A percentile compares a stretch with the other conserved stretches of the same genome.
Evolutionary conservation across 257 asterid genomes (phyloP).

Genomic region (Nicotiana otophora): DNA sequence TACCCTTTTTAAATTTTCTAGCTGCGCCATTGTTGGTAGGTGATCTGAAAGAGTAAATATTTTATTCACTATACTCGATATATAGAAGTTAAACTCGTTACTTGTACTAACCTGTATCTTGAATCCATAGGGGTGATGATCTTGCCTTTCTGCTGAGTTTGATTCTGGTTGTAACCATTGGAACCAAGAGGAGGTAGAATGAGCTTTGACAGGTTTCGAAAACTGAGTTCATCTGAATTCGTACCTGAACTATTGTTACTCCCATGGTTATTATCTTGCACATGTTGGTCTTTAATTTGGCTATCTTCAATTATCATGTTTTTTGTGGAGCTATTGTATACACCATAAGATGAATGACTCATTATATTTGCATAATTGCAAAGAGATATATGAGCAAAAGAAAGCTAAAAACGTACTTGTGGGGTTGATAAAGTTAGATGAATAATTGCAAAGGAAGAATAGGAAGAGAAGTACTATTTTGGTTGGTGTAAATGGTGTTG

Average conservation of each 20-base stretch:
- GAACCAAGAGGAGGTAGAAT: conserved; percentile 82
- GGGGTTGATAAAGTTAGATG: not conserved
- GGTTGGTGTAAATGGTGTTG: not conserved
- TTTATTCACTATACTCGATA: too few species aligned
- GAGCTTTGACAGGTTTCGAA: conserved; percentile 60
- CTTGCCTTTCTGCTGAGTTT: conserved; percentile 17
- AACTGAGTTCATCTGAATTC: conserved; percentile 36
- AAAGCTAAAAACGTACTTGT: not conserved
- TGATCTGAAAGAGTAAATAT: not conserved
- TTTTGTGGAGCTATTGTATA: not conserved
- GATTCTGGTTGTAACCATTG: conserved; percentile 21
- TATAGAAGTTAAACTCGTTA: not conserved
- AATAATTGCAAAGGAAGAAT: not conserved
- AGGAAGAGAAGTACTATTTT: not conserved
- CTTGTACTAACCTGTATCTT: conserved; percentile 46
- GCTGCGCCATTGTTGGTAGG: too few species aligned
- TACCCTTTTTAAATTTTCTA: too few species aligned
- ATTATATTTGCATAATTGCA: not conserved
- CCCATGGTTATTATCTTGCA: not conserved
- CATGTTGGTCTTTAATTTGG: not conserved
- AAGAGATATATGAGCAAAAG: not conserved
- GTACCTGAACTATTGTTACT: not conserved
- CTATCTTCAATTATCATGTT: not conserved
- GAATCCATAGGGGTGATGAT: conserved; percentile 72
- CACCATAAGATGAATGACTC: not conserved